phyloP scores from a whole-genome alignment of 495 filamentous ascomycete genomes.

The Glarea lozoyensis region DNA sequence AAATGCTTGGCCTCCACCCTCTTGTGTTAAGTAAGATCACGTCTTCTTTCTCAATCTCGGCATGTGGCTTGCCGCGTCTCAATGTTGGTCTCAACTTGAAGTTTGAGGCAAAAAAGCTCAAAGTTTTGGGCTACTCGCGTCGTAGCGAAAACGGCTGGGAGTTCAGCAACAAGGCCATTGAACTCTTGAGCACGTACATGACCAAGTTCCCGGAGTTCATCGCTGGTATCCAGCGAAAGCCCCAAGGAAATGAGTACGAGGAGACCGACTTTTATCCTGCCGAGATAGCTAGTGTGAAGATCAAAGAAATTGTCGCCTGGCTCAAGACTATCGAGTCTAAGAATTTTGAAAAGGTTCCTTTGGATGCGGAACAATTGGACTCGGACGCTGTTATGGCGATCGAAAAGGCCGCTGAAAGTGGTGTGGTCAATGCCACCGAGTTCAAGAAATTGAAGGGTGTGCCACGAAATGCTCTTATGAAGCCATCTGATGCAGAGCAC shows the following conservation, averaged over 20 bases:
- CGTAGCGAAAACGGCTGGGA: conserved; percentile 84
- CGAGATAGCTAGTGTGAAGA: conserved; percentile 48
- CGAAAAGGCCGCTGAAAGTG: conserved; percentile 62
- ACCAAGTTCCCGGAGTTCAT: conserved; percentile 91
- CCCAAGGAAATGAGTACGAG: conserved; percentile 54
- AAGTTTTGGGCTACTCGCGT: conserved; percentile 92
- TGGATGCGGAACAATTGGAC: conserved; percentile 93
- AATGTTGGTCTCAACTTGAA: conserved; percentile 96
- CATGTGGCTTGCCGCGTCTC: conserved; percentile 62
- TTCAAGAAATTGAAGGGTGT: conserved; percentile 65
- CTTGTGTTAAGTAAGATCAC: conserved; percentile 93
- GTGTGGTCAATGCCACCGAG: conserved; percentile 40
- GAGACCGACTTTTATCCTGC: conserved; percentile 75
- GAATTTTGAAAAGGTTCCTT: conserved; percentile 84
- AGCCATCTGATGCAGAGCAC: conserved; percentile 86
- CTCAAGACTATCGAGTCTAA: conserved; percentile 82
- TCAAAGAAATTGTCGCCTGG: conserved; percentile 88
- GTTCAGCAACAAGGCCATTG: conserved; percentile 77
- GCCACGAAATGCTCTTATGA: conserved; percentile 78
- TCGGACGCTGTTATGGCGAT: conserved; percentile 78
- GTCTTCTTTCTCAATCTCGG: conserved; percentile 76
- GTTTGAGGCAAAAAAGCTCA: conserved; percentile 89
- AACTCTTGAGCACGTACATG: conserved; percentile 81
- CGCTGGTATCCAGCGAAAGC: conserved; percentile 69
- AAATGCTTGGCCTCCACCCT: conserved; percentile 69